phyloP scores from a whole-genome alignment of 331 rosid genomes.

The Malus hybrid region DNA sequence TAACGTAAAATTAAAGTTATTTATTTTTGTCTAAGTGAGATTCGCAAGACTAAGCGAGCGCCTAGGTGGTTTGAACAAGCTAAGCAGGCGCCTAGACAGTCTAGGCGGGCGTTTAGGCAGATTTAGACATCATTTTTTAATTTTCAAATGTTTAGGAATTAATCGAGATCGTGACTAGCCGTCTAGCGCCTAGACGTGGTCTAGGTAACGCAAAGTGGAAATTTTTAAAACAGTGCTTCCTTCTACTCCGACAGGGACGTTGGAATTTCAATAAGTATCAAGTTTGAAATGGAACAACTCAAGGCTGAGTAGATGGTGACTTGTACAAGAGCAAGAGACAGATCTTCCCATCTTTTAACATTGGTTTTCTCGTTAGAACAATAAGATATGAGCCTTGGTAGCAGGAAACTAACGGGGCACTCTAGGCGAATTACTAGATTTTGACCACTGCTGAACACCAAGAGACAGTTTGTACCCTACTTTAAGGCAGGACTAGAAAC shows the following conservation, averaged over 20 bases:
- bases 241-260: no score
- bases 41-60: fast-evolving
- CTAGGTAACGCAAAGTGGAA: fast-evolving
- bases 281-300: not conserved
- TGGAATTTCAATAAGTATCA: not conserved
- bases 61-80: no score
- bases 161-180: no score
- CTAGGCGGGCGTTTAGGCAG: no score
- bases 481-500: not conserved
- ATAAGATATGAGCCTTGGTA: not conserved
- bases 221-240: no score
- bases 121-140: no score
- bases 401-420: not conserved
- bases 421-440: not conserved
- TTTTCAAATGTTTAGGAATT: no score
- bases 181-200: fast-evolving
- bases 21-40: no score
- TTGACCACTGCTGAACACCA: not conserved
- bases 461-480: not conserved
- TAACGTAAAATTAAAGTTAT: no score
- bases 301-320: not conserved
- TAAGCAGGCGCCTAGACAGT: fast-evolving
- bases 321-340: not conserved
- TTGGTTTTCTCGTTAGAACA: not conserved
- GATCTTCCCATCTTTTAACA: not conserved